Evolutionary conservation across 176 grass and related monocot genomes (phyloP).

Genomic region (Themeda triandra): DNA sequence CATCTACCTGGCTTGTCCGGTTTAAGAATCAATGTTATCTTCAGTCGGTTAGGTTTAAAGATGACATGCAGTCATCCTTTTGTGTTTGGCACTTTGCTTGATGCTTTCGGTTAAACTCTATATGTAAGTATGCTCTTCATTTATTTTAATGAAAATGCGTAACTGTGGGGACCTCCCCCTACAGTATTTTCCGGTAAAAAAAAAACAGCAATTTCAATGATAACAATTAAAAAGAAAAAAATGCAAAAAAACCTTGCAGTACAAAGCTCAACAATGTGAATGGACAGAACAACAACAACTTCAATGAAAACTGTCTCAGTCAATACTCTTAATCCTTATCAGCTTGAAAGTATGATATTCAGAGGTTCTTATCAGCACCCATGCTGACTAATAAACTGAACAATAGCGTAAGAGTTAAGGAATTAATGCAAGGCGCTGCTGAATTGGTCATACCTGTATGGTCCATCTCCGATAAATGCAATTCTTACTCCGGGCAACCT

Average conservation of each 20-base stretch:
- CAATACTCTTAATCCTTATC: neutral
- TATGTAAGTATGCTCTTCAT: too few species aligned
- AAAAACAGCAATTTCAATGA: too few species aligned
- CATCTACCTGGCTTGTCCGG: too few species aligned
- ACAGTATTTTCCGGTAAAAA: too few species aligned
- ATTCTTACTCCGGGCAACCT: conserved; percentile 79
- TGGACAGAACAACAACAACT: neutral
- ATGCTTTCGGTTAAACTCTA: too few species aligned
- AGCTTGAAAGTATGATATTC: neutral
- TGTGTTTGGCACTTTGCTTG: too few species aligned
- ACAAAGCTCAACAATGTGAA: neutral
- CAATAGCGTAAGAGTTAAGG: neutral
- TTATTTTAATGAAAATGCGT: too few species aligned
- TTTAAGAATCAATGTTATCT: too few species aligned
- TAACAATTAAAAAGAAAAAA: too few species aligned
- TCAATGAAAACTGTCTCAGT: neutral
- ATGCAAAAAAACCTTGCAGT: neutral
- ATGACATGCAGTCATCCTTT: too few species aligned
- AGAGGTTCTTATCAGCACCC: neutral
- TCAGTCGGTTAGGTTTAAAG: too few species aligned
- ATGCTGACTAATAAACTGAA: neutral
- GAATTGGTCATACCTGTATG: conserved; percentile 57
- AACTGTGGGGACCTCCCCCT: too few species aligned
- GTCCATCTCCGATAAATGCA: conserved; percentile 92
- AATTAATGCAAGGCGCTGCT: neutral